Evolutionary conservation across 2,329 filamentous ascomycete species (phyloP).

Genomic region (Nothophaeocryptopus gaeumannii): DNA sequence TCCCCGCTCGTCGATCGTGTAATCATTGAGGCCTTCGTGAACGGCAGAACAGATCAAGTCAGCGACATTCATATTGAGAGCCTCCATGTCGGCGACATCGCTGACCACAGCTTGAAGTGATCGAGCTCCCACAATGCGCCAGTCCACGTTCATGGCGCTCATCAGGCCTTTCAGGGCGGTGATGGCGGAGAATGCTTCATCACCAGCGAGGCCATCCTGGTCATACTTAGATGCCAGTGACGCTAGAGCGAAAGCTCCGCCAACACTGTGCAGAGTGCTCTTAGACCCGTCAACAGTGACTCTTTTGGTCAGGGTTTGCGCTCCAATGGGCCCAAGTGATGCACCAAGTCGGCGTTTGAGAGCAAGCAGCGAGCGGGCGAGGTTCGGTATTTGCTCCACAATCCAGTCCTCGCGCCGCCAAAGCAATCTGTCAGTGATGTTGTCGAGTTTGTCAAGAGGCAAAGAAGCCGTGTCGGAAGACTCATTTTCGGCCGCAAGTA

Average conservation of each 20-base stretch:
- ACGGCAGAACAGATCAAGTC: constrained; percentile 28
- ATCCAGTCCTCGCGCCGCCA: constrained; percentile 30
- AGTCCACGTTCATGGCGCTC: constrained; percentile 40
- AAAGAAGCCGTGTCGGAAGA: not conserved
- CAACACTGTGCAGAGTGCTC: constrained; percentile 40
- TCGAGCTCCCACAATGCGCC: constrained; percentile 43
- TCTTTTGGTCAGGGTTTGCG: constrained; percentile 17
- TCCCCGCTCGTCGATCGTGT: constrained; percentile 82
- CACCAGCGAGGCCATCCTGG: constrained; percentile 15
- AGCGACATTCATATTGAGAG: constrained; percentile 10
- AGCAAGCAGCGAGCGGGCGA: constrained; percentile 19
- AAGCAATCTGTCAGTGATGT: constrained; percentile 27
- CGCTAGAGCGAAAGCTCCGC: constrained; percentile 46
- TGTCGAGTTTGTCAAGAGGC: constrained; percentile 19
- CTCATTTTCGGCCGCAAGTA: not conserved
- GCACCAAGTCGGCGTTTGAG: constrained; percentile 13
- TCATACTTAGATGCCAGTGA: constrained; percentile 28
- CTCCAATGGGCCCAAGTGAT: constrained; percentile 24
- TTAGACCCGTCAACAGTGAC: constrained; percentile 37
- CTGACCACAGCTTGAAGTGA: constrained; percentile 35
- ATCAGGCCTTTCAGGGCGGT: constrained; percentile 33
- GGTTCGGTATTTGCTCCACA: constrained; percentile 22
- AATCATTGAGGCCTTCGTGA: constrained; percentile 68
- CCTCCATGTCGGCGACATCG: not conserved
- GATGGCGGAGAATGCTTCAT: constrained; percentile 29